Evolutionary conservation across 495 filamentous ascomycete genomes (phyloP).

Genomic region (Cercophora scortea): DNA sequence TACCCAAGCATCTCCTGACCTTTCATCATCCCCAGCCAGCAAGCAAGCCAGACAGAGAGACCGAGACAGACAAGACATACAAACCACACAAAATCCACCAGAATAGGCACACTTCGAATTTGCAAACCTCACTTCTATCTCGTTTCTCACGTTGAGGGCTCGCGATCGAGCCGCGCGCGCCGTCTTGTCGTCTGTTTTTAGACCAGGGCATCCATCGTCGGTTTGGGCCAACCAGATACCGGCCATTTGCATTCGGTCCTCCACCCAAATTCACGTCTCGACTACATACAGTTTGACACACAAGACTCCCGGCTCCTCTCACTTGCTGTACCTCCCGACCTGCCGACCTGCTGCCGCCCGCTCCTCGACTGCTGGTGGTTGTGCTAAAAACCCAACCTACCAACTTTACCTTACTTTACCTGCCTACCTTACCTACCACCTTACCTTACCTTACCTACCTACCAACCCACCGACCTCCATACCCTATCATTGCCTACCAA

Average conservation of each 20-base stretch:
- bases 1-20: background rate
- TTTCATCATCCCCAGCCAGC: background rate
- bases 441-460: background rate
- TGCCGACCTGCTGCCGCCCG: constrained; percentile 1
- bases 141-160: background rate
- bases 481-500: too few species aligned
- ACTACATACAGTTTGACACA: too few species aligned
- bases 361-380: constrained; percentile 15
- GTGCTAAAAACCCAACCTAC: constrained; percentile 7
- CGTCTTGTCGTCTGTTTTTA: constrained; percentile 17
- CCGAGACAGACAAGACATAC: background rate
- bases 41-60: background rate
- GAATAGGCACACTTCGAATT: too few species aligned
- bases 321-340: background rate
- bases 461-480: background rate
- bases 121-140: constrained; percentile 7
- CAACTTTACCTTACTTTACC: background rate
- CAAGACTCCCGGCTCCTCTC: too few species aligned
- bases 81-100: background rate
- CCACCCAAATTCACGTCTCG: background rate
- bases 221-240: constrained; percentile 15
- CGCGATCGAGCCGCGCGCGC: constrained; percentile 1
- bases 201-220: constrained; percentile 1
- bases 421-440: background rate
- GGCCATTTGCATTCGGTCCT: constrained; percentile 10